These are phyloP conservation scores for Erythrobasidium hasegawianum DNA, from an alignment of 1,284 basidiomycete species.

Conservation along the genomic window DNA sequence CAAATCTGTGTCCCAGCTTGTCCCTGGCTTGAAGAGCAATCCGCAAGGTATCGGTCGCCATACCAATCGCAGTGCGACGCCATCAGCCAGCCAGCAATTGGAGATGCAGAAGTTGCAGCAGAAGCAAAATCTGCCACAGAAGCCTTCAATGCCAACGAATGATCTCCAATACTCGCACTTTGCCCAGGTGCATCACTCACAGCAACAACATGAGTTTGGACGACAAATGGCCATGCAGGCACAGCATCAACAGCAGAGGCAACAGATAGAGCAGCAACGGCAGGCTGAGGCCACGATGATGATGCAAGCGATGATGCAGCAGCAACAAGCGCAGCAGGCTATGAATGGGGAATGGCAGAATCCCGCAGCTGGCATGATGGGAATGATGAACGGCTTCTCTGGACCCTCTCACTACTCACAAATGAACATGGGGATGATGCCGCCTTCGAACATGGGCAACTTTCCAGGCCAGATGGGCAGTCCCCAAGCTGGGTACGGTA, in stretches of 20 bases:
- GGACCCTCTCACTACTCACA: neutral
- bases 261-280: constrained; percentile 15
- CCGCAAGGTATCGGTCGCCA: constrained; percentile 33
- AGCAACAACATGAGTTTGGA: no score
- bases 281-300: constrained; percentile 18
- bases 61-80: constrained; percentile 27
- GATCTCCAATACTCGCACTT: no score
- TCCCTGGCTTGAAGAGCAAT: constrained; percentile 32
- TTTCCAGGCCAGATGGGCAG: no score
- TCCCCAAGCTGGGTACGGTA: no score
- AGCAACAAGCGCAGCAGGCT: constrained; percentile 23
- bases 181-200: no score
- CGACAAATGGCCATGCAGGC: constrained; percentile 1
- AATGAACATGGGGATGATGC: constrained; percentile 21
- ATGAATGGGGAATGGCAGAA: constrained; percentile 9
- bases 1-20: neutral
- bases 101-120: constrained; percentile 24
- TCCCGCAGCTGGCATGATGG: neutral
- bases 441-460: no score
- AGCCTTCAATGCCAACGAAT: neutral
- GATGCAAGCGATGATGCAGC: constrained; percentile 24
- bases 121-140: constrained; percentile 23
- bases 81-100: constrained; percentile 23
- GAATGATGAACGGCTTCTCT: neutral
- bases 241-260: constrained; percentile 5